A percentile compares a stretch with the other conserved stretches of the same genome.
Evolutionary conservation across 306 rosid species (phyloP).

Genomic region (Cicer arietinum): DNA sequence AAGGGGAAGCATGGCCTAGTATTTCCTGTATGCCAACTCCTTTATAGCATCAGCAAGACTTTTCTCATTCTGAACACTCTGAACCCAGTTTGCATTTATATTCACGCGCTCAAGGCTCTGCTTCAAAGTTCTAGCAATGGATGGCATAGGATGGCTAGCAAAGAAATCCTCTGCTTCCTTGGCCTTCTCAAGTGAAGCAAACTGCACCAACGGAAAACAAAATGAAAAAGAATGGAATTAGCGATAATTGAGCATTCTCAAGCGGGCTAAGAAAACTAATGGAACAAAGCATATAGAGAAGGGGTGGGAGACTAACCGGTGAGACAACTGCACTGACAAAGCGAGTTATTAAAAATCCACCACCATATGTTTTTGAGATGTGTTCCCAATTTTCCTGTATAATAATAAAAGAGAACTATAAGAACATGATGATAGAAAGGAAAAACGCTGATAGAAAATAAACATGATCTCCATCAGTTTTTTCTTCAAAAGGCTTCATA

Average conservation of each 20-base stretch:
- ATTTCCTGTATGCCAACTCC: slow-evolving; percentile 59
- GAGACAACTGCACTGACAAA: slow-evolving; percentile 75
- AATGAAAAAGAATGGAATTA: neutral
- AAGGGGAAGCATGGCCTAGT: slow-evolving; percentile 39
- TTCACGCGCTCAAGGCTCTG: slow-evolving; percentile 86
- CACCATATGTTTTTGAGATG: slow-evolving; percentile 66
- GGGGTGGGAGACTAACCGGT: slow-evolving; percentile 65
- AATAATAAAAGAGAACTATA: slow-evolving; percentile 12
- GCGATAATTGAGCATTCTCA: neutral
- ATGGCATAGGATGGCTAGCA: slow-evolving; percentile 50
- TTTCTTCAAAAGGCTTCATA: slow-evolving; percentile 16
- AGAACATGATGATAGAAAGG: slow-evolving; percentile 8
- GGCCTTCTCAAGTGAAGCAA: slow-evolving; percentile 83
- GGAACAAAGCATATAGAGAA: slow-evolving; percentile 19
- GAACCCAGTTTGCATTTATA: slow-evolving; percentile 82
- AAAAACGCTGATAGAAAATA: neutral
- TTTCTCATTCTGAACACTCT: slow-evolving; percentile 60
- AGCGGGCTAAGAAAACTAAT: slow-evolving; percentile 7
- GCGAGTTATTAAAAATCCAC: slow-evolving; percentile 76
- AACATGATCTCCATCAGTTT: slow-evolving; percentile 13
- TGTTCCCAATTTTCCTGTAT: slow-evolving; percentile 76
- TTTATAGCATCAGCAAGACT: slow-evolving; percentile 55
- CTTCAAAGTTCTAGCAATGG: slow-evolving; percentile 79
- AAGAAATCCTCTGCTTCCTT: slow-evolving; percentile 87
- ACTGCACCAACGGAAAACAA: slow-evolving; percentile 55